These are phyloP conservation scores for Zymoseptoria tritici DNA, from an alignment of 2,329 filamentous ascomycete species.

Conservation along the genomic window DNA sequence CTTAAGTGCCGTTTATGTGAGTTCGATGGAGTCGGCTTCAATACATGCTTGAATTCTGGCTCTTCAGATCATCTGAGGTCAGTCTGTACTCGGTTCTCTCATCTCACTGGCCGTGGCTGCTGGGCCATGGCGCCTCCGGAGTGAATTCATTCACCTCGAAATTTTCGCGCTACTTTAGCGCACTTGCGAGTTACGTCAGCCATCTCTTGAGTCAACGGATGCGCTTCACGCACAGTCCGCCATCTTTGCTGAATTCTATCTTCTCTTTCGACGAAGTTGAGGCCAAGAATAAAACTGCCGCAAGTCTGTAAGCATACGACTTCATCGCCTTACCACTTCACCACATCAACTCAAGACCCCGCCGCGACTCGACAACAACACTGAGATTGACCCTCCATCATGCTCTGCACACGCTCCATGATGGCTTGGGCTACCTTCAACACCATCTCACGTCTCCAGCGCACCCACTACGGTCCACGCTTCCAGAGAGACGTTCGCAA, in stretches of 20 bases:
- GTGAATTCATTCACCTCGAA: background rate
- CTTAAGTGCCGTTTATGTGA: no score
- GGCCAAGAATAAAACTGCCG: background rate
- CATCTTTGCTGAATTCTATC: no score
- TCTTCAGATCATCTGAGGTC: background rate
- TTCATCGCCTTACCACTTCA: background rate
- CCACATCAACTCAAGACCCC: background rate
- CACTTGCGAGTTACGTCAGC: background rate
- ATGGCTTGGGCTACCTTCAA: background rate
- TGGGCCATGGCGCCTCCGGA: background rate
- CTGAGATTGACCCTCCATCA: background rate
- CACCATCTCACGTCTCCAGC: background rate
- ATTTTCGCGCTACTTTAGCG: background rate
- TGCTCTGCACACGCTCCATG: background rate
- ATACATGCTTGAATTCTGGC: no score
- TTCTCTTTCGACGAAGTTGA: background rate
- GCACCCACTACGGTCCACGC: background rate
- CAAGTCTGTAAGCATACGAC: background rate
- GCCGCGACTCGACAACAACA: background rate
- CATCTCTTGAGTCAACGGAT: background rate
- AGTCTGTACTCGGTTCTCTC: background rate
- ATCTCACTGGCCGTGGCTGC: background rate
- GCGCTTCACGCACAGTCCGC: no score
- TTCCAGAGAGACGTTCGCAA: no score
- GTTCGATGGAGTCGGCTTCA: no score